Conservation (phyloP, 768 basidiomycete species). For the Sutorius australiensis region DNA sequence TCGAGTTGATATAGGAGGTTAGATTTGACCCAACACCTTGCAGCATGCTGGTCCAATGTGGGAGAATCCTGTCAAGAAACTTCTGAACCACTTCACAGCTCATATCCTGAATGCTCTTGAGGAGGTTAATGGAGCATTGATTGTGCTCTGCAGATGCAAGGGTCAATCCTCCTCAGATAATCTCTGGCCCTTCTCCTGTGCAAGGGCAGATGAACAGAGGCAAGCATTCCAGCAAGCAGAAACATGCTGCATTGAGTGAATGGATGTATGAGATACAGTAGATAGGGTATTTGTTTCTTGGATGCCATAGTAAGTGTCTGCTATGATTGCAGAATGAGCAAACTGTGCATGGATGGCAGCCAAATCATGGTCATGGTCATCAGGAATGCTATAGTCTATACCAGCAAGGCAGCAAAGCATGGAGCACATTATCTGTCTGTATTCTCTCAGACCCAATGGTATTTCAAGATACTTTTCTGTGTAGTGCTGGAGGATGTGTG, state of each 20-base stretch:
- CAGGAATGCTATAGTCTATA: background rate
- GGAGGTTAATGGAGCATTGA: background rate
- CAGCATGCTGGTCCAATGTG: background rate
- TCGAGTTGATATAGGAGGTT: too few relatives aligned
- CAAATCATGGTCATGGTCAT: too few relatives aligned
- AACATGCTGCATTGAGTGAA: conserved; percentile 1
- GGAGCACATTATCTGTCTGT: background rate
- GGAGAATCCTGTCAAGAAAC: background rate
- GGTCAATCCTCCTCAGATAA: background rate
- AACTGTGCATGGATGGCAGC: too few relatives aligned
- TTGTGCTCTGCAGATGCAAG: background rate
- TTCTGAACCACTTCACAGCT: background rate
- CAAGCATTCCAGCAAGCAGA: conserved; percentile 2
- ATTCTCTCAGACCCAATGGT: background rate
- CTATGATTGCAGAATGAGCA: background rate
- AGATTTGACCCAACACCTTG: conserved; percentile 2
- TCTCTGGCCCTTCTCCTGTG: too few relatives aligned
- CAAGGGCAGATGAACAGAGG: background rate
- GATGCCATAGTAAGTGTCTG: background rate
- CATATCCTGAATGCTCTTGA: background rate
- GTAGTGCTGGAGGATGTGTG: background rate
- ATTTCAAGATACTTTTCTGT: background rate
- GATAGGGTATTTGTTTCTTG: background rate
- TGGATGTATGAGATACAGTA: background rate
- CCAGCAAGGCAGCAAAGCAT: background rate